These are phyloP conservation scores for Gossypium trilobum DNA, from an alignment of 441 rosid species.

Conservation along the genomic window DNA sequence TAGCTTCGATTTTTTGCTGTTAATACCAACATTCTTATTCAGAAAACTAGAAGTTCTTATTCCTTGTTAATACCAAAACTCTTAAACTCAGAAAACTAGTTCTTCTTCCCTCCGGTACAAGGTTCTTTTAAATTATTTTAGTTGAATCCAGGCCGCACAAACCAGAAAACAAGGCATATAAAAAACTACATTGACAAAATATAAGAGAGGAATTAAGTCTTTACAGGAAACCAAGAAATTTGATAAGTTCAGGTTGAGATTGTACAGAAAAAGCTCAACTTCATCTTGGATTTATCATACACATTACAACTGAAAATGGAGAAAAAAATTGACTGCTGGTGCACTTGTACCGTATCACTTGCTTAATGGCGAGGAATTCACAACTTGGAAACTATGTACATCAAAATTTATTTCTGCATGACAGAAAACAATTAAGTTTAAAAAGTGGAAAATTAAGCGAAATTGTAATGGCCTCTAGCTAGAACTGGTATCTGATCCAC, in stretches of 20 bases:
- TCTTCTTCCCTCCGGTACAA: background rate
- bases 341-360: background rate
- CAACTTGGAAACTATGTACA: background rate
- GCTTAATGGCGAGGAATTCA: background rate
- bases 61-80: background rate
- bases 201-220: background rate
- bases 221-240: background rate
- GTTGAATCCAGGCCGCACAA: background rate
- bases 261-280: background rate
- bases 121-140: background rate
- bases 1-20: background rate
- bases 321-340: background rate
- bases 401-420: slow-evolving; percentile 9
- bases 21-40: background rate
- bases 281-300: slow-evolving; percentile 7
- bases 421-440: background rate
- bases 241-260: background rate
- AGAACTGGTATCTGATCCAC: background rate
- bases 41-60: background rate
- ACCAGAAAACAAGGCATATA: background rate
- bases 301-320: background rate
- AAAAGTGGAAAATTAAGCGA: background rate
- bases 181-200: background rate
- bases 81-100: background rate
- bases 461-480: background rate